Conservation (phyloP, 495 filamentous ascomycete species). For the Trichoderma asperelloides region DNA sequence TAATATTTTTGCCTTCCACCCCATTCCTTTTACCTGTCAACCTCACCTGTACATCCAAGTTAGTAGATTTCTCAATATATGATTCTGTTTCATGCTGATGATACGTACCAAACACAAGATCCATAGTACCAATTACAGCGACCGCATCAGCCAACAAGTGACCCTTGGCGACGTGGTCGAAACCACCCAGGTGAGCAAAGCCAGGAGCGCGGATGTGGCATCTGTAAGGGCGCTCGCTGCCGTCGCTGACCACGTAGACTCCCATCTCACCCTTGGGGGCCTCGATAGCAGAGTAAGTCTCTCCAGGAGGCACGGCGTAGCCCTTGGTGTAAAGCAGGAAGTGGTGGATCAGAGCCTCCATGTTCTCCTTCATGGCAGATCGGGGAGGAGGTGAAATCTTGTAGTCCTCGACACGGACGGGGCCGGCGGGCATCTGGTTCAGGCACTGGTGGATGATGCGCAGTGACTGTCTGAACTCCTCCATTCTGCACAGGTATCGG, state of each 20-base stretch:
- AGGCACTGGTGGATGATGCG: conserved; percentile 98
- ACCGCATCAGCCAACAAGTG: conserved; percentile 96
- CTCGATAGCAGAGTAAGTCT: conserved; percentile 97
- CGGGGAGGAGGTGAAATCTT: conserved; percentile 95
- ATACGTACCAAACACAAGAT: conserved; percentile 57
- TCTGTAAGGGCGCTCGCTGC: conserved; percentile 89
- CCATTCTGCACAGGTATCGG: conserved; percentile 98
- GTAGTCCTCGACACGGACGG: conserved; percentile 94
- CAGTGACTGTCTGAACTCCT: conserved; percentile 96
- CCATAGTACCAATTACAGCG: conserved; percentile 92
- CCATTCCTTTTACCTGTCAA: conserved; percentile 33
- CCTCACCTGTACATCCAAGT: conserved; percentile 29
- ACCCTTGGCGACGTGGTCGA: conserved; percentile 85
- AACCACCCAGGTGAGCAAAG: conserved; percentile 89
- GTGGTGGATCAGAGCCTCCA: conserved; percentile 99
- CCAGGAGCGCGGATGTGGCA: conserved; percentile 97
- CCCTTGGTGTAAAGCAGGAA: conserved; percentile 98
- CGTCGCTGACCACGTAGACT: conserved; percentile 94
- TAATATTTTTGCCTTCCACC: conserved; percentile 7
- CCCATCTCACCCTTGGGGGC: conserved; percentile 99
- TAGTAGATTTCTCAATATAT: conserved; percentile 2
- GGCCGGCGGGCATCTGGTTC: conserved; percentile 96
- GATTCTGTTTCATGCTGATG: background rate
- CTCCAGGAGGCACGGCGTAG: conserved; percentile 93
- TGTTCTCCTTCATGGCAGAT: conserved; percentile 99